Percentiles rank a stretch among this genome's conserved stretches.
These are phyloP conservation scores for Daldinia vernicosa DNA, from an alignment of 495 filamentous ascomycete genomes.

Conservation along the genomic window DNA sequence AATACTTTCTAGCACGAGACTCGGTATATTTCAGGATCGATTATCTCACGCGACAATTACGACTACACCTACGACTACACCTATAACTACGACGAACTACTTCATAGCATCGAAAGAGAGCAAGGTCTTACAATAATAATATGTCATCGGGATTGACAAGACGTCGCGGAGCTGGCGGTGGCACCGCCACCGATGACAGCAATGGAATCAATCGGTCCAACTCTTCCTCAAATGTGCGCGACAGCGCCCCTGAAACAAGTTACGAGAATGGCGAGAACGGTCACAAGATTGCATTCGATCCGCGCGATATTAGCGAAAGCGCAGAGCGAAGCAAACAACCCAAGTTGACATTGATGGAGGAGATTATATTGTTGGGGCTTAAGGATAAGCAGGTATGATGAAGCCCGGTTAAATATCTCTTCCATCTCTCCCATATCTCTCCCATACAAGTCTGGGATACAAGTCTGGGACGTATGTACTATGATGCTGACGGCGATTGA, in stretches of 20 bases:
- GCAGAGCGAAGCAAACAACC: conserved; percentile 97
- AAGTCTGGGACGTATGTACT: conserved; percentile 9
- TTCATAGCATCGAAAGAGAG: conserved; percentile 7
- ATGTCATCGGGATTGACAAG: conserved; percentile 52
- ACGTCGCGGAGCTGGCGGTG: conserved; percentile 46
- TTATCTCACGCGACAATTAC: conserved; percentile 28
- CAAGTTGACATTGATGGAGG: conserved; percentile 98
- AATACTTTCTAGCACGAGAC: not conserved
- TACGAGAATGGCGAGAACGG: conserved; percentile 95
- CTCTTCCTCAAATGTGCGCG: conserved; percentile 55
- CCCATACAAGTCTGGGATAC: conserved; percentile 19
- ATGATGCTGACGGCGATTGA: conserved; percentile 22
- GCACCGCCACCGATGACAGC: conserved; percentile 41
- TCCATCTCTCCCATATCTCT: no score
- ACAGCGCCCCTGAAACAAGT: conserved; percentile 80
- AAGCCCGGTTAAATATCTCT: not conserved
- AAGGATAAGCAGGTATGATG: conserved; percentile 94
- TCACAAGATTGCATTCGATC: conserved; percentile 98
- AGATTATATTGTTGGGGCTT: conserved; percentile 90
- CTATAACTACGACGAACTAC: not conserved
- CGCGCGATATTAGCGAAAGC: conserved; percentile 95
- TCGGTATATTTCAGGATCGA: conserved; percentile 6
- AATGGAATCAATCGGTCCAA: conserved; percentile 51
- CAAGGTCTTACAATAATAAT: conserved; percentile 6
- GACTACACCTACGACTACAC: not conserved